Base-by-base conservation (phyloP, 805 yeast genomes). In the Wickerhamomyces silvicola region DNA sequence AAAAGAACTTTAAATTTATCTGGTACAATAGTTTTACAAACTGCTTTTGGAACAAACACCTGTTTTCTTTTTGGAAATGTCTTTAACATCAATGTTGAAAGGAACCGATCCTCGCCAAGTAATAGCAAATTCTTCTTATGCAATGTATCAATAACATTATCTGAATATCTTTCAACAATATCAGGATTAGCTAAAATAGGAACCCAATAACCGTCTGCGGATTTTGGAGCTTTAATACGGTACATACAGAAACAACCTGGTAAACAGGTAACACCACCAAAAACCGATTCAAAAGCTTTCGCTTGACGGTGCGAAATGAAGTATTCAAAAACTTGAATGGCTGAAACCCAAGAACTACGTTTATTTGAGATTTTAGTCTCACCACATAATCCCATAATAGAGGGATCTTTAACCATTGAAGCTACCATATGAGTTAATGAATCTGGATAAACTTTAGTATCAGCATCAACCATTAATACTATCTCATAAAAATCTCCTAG, bases 231-330 rank as follows among this genome's bases (percentile, higher is more conserved):
- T 57, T 87, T 87, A 54, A 87, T 83, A 47, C 97, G 72, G 54
- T 88, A 87, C 78, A 87, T 81, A 39, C 84, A 81, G 68, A 87
- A 87, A 66, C 97, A 87, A 24, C 97, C 97, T 0, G 97, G 97
- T 39, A 87, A 69, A 70, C 97, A 87, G 1, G 97, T 87, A 11
- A 87, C 97, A 45, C 92, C 81, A 37, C 95, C 95, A 57, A 87
- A 87, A 2, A 82, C 88, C n/a, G 94, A 79, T 60, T 87, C 97
- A 57, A 87, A 87, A 0, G 95, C 95, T 57, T 87, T 87, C 2
- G 95, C 77, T 54, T 84, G 95, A 60, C 87, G 97, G 59, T 87
- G 96, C 5, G 95, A 86, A 41, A 87, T 83, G 58, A 79, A 87
- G 56, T 87, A 87, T 50, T 87, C 96, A 56, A 87, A 87, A 18